Evolutionary conservation across 169 alveolate species (phyloP).

Genomic region (Toxoplasma gondii): DNA sequence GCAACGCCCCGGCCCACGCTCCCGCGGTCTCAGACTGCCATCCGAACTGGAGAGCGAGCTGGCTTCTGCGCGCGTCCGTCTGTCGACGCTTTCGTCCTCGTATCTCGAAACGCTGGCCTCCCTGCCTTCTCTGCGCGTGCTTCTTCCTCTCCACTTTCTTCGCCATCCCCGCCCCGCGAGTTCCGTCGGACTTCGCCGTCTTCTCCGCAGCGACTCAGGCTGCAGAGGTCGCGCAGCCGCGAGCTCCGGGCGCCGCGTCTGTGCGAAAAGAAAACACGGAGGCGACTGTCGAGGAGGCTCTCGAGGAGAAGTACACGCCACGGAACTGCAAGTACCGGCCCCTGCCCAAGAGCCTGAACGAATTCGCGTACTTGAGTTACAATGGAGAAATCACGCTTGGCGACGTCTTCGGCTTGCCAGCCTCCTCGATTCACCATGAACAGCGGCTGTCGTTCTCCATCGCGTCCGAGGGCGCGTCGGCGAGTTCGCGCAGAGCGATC

Average conservation of each 20-base stretch:
- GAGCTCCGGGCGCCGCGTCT: too few relatives aligned
- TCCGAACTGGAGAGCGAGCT: too few relatives aligned
- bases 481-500: slow-evolving; percentile 25
- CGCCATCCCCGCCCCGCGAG: background rate
- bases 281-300: background rate
- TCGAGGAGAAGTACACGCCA: slow-evolving; percentile 57
- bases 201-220: background rate
- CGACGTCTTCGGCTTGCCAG: slow-evolving; percentile 66
- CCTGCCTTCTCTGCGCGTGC: background rate
- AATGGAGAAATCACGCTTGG: slow-evolving; percentile 43
- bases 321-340: slow-evolving; percentile 63
- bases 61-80: too few relatives aligned
- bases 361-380: slow-evolving; percentile 18
- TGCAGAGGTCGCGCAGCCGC: too few relatives aligned
- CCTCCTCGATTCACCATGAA: slow-evolving; percentile 33
- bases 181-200: background rate
- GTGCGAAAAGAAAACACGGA: too few relatives aligned
- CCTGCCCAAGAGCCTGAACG: slow-evolving; percentile 36
- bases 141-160: background rate
- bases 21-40: too few relatives aligned
- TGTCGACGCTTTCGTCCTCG: too few relatives aligned
- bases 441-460: slow-evolving; percentile 33
- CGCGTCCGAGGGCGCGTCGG: slow-evolving; percentile 14
- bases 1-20: too few relatives aligned
- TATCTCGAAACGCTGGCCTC: too few relatives aligned